Conservation (phyloP, 805 yeast genomes). For the Yamadazyma sp. region DNA sequence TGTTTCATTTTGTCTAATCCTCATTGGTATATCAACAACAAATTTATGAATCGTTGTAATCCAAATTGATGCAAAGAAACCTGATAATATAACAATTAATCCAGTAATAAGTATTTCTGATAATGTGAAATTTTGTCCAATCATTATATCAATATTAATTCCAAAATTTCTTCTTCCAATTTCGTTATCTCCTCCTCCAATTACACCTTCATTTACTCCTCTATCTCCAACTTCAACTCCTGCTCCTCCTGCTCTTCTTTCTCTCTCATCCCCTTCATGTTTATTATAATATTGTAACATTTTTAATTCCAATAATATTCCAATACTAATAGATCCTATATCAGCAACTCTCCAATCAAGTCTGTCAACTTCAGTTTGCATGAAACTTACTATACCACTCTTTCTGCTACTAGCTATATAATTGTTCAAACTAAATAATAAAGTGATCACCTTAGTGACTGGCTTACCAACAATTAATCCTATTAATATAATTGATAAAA, state of each 20-base stretch:
- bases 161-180: constrained; percentile 2
- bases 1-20: neutral
- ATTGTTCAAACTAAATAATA: too few relatives aligned
- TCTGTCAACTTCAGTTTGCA: constrained; percentile 1
- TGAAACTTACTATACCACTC: too few relatives aligned
- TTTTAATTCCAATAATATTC: constrained; percentile 9
- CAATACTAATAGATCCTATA: constrained; percentile 9
- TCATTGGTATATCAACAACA: constrained; percentile 20
- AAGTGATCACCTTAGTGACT: constrained; percentile 2
- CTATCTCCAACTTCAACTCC: constrained; percentile 1
- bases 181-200: neutral
- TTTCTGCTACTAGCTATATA: too few relatives aligned
- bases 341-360: constrained; percentile 13
- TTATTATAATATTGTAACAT: constrained; percentile 9
- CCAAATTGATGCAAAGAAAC: constrained; percentile 14
- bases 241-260: neutral
- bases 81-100: neutral
- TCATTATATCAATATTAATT: constrained; percentile 1
- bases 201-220: neutral
- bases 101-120: neutral
- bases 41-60: constrained; percentile 17
- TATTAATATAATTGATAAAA: constrained; percentile 18
- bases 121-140: constrained; percentile 3
- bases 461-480: constrained; percentile 32
- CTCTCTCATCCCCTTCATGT: neutral